Percentiles rank a stretch among this genome's conserved stretches.
Evolutionary conservation across 1,284 basidiomycete genomes (phyloP).

Genomic region (Pseudozyma hubeiensis): DNA sequence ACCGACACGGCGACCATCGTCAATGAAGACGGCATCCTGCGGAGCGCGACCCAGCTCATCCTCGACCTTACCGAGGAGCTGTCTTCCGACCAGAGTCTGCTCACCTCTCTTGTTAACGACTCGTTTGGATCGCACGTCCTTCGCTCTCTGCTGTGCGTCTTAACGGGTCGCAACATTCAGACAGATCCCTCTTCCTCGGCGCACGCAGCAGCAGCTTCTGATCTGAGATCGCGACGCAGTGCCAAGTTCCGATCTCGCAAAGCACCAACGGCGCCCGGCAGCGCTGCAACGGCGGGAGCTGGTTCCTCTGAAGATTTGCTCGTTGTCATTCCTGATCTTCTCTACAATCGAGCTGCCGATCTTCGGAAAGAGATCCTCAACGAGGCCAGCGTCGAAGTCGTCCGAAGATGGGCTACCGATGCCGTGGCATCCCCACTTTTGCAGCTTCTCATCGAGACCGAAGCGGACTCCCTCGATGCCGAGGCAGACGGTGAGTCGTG

Average conservation of each 20-base stretch:
- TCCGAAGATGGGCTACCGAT: conserved; percentile 49
- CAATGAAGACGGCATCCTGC: conserved; percentile 53
- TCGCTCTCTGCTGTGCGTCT: conserved; percentile 55
- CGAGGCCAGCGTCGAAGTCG: conserved; percentile 10
- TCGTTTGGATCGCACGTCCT: conserved; percentile 61
- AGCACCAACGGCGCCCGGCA: conserved; percentile 24
- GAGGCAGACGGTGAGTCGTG: conserved; percentile 8
- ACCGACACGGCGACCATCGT: conserved; percentile 42
- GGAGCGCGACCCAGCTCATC: conserved; percentile 50
- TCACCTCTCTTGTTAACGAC: conserved; percentile 45
- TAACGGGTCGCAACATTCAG: conserved; percentile 55
- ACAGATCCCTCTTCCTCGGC: conserved; percentile 12
- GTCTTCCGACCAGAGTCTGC: conserved; percentile 12
- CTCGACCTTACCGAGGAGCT: conserved; percentile 53
- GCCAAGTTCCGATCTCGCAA: conserved; percentile 60
- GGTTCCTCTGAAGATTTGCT: conserved; percentile 14
- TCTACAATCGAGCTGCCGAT: conserved; percentile 21
- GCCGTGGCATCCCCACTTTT: conserved; percentile 58
- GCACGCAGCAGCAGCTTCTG: conserved; percentile 12
- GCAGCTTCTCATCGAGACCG: conserved; percentile 52
- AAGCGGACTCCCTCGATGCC: conserved; percentile 38
- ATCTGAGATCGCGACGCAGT: conserved; percentile 55
- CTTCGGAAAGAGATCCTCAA: conserved; percentile 25
- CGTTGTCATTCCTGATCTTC: conserved; percentile 32
- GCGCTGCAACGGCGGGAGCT: background rate